Evolutionary conservation across 495 filamentous ascomycete genomes (phyloP).

Genomic region (Cercophora sp.): DNA sequence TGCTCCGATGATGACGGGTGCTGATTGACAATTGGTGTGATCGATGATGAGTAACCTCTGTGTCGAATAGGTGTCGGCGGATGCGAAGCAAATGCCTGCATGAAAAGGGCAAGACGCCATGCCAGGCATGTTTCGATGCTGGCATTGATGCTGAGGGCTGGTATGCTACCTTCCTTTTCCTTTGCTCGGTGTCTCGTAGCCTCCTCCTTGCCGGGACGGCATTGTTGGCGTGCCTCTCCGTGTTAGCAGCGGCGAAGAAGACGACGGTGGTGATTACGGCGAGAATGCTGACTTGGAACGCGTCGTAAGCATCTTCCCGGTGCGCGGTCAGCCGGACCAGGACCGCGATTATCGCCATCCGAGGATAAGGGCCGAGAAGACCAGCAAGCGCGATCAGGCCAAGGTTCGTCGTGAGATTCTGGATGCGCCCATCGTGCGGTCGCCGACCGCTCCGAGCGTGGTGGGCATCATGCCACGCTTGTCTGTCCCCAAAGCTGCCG

Average conservation of each 20-base stretch:
- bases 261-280: too few relatives aligned
- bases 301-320: slow-evolving; percentile 40
- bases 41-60: too few relatives aligned
- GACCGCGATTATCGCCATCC: slow-evolving; percentile 47
- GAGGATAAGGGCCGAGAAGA: slow-evolving; percentile 40
- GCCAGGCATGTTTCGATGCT: slow-evolving; percentile 40
- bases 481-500: slow-evolving; percentile 25
- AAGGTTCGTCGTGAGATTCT: slow-evolving; percentile 37
- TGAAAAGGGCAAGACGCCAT: slow-evolving; percentile 40
- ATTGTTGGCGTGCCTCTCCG: too few relatives aligned
- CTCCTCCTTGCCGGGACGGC: too few relatives aligned
- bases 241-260: too few relatives aligned
- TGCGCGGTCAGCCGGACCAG: slow-evolving; percentile 39
- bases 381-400: slow-evolving; percentile 29
- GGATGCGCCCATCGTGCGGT: slow-evolving; percentile 23
- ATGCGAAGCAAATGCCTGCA: slow-evolving; percentile 49
- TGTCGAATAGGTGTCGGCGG: slow-evolving; percentile 43
- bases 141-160: slow-evolving; percentile 40
- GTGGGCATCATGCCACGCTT: too few relatives aligned
- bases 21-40: too few relatives aligned
- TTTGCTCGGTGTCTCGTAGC: too few relatives aligned
- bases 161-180: slow-evolving; percentile 24
- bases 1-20: too few relatives aligned
- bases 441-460: slow-evolving; percentile 15
- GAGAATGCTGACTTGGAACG: slow-evolving; percentile 3